Conservation (phyloP, 805 yeast genomes). For the Kuraishia hungarica region DNA sequence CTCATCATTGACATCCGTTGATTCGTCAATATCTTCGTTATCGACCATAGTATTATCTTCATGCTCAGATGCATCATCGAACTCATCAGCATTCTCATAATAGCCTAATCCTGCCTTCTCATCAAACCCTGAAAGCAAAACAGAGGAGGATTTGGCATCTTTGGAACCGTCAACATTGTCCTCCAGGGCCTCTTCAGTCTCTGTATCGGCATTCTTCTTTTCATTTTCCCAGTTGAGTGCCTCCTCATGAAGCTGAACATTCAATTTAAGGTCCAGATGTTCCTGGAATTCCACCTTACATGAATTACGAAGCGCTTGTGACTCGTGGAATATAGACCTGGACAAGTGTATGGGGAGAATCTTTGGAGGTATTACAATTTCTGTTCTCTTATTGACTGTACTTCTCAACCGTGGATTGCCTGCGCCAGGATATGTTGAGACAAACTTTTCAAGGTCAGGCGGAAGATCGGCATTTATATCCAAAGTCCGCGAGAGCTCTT, state of each 20-base stretch:
- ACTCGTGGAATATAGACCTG: slow-evolving; percentile 68
- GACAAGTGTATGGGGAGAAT: slow-evolving; percentile 77
- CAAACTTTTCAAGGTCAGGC: slow-evolving; percentile 32
- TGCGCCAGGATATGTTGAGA: slow-evolving; percentile 30
- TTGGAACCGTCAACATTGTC: slow-evolving; percentile 4
- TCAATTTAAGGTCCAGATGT: slow-evolving; percentile 36
- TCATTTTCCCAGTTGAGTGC: slow-evolving; percentile 11
- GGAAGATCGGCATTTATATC: slow-evolving; percentile 62
- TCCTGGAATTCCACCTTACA: slow-evolving; percentile 66
- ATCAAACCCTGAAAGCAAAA: slow-evolving; percentile 8
- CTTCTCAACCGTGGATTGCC: slow-evolving; percentile 34
- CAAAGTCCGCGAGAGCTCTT: slow-evolving; percentile 26
- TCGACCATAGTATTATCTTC: slow-evolving; percentile 5
- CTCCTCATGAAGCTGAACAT: slow-evolving; percentile 22
- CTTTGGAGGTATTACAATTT: slow-evolving; percentile 58
- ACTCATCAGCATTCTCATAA: slow-evolving; percentile 12
- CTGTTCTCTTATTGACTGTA: slow-evolving; percentile 58
- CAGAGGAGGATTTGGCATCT: slow-evolving; percentile 6
- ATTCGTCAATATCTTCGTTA: slow-evolving; percentile 7
- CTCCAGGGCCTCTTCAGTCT: slow-evolving; percentile 7
- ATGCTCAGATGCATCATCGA: slow-evolving; percentile 11
- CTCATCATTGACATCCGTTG: slow-evolving; percentile 8
- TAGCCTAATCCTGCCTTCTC: slow-evolving; percentile 15
- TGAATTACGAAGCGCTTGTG: slow-evolving; percentile 60
- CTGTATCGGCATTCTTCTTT: slow-evolving; percentile 16